Percentiles rank a stretch among this genome's conserved stretches.
phyloP scores from a whole-genome alignment of 192 early-diverging fungal species.

The Spinellus fusiger region DNA sequence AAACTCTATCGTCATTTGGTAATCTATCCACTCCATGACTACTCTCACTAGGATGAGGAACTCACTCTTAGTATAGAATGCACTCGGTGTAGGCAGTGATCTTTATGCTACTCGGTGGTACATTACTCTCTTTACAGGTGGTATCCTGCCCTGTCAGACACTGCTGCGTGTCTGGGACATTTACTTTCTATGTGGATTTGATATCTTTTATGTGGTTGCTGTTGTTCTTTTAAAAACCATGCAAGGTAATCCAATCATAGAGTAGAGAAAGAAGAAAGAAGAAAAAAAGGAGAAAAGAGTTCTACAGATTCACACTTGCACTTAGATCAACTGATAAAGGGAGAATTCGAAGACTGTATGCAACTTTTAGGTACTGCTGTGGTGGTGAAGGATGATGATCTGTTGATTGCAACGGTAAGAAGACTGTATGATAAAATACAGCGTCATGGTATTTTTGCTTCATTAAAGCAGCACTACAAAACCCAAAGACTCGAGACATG shows the following conservation, averaged over 20 bases:
- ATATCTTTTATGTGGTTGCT: conserved; percentile 47
- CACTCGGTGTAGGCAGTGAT: conserved; percentile 38
- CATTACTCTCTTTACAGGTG: conserved; percentile 51
- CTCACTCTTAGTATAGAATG: conserved; percentile 34
- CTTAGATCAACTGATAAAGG: conserved; percentile 31
- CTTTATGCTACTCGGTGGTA: conserved; percentile 56
- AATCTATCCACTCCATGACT: conserved; percentile 9
- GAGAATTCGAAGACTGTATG: conserved; percentile 45
- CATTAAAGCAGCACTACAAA: neutral
- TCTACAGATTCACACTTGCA: neutral
- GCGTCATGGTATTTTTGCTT: neutral
- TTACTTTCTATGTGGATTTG: conserved; percentile 44
- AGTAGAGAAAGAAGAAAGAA: neutral
- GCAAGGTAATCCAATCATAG: conserved; percentile 32
- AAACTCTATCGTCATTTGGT: conserved; percentile 43
- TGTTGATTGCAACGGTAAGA: conserved; percentile 30
- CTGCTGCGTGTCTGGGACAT: conserved; percentile 52
- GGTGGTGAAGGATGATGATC: conserved; percentile 43
- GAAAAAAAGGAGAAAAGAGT: neutral
- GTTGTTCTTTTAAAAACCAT: conserved; percentile 38
- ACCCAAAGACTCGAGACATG: neutral
- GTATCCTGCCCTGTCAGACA: conserved; percentile 44
- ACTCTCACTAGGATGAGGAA: too few relatives aligned
- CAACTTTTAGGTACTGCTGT: conserved; percentile 41
- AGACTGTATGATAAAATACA: conserved; percentile 28